Evolutionary conservation across 2,329 filamentous ascomycete species (phyloP), one percentile per base, ranked within the genome.

Genomic region (Lachnum nothofagi): DNA sequence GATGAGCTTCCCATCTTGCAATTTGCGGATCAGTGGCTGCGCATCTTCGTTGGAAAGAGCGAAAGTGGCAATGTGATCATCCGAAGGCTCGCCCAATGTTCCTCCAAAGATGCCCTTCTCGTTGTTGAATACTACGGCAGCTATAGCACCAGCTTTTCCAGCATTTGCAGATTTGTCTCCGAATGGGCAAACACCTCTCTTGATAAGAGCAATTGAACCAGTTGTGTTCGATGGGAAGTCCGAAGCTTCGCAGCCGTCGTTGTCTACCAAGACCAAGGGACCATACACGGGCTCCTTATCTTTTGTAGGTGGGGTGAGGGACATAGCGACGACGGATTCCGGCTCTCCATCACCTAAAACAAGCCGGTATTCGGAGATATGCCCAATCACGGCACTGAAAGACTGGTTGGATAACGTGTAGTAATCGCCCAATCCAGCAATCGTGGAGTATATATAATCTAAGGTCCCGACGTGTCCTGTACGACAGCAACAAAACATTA

Each of bases 71-170:
- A 86, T 72, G 58, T 88, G 78, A 44, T 80, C 60, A 9, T 74
- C 70, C 0, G 70, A 70, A 0, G 83, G 81, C 0, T 70, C 72
- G 9, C 83, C 86, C 3, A 93, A 72, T 1, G 86, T 91, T 34
- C 86, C 88, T 3, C 43, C 46, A 8, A 51, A 68, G 3, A 69
- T 65, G 1, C 80, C 85, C 3, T 41, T 42, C 14, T 44, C 38
- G 57, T 83, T 85, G 71, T 91, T 89, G 69, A 87, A 91, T 42
- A 93, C 74, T 12, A 93, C 69, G 1, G 83, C 85, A 1, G 82
- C 87, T 3, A 79, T 66, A 4, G 88, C 88, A 17, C 86, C 85
- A 1, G 85, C 85, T 42, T 72, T 74, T 35, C 82, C 84, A 5
- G 88, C 86, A 12, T 78, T 70, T 45, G 75, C 75, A 1, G 84